A percentile compares a stretch with the other conserved stretches of the same genome.
Conservation (phyloP, 345 rosid genomes). For the Firmiana major region DNA sequence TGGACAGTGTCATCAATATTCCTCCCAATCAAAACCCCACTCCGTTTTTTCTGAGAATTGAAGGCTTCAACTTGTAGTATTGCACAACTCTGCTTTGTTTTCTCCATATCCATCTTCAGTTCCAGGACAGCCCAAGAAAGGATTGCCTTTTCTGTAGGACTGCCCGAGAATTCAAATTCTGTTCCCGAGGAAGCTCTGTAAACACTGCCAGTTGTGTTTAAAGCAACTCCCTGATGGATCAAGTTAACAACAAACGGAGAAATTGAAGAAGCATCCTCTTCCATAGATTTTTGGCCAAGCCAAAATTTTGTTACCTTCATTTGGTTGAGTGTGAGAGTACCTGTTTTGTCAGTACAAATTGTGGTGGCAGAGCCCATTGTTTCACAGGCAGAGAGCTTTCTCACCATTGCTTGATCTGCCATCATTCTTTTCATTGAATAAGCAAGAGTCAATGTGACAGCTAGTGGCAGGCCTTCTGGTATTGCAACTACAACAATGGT, state of each 20-base stretch:
- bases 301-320: constrained; percentile 68
- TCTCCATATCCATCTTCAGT: constrained; percentile 39
- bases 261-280: constrained; percentile 6
- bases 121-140: constrained; percentile 63
- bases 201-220: constrained; percentile 63
- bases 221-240: constrained; percentile 52
- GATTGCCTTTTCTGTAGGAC: constrained; percentile 74
- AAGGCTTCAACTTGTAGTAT: constrained; percentile 62
- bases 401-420: constrained; percentile 76
- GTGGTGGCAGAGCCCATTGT: constrained; percentile 81
- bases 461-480: constrained; percentile 80
- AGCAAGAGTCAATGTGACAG: constrained; percentile 77
- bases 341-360: constrained; percentile 76
- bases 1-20: constrained; percentile 32
- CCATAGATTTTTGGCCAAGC: constrained; percentile 43
- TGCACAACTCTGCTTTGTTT: constrained; percentile 24
- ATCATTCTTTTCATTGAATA: constrained; percentile 84
- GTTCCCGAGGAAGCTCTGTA: constrained; percentile 31
- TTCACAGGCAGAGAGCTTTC: constrained; percentile 74
- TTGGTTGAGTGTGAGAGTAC: constrained; percentile 65
- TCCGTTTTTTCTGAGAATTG: constrained; percentile 64
- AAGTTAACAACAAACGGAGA: constrained; percentile 37
- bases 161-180: constrained; percentile 46
- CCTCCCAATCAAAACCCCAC: constrained; percentile 51
- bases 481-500: constrained; percentile 79